phyloP scores from a whole-genome alignment of 192 early-diverging fungal species.

The Piromyces finnis region DNA sequence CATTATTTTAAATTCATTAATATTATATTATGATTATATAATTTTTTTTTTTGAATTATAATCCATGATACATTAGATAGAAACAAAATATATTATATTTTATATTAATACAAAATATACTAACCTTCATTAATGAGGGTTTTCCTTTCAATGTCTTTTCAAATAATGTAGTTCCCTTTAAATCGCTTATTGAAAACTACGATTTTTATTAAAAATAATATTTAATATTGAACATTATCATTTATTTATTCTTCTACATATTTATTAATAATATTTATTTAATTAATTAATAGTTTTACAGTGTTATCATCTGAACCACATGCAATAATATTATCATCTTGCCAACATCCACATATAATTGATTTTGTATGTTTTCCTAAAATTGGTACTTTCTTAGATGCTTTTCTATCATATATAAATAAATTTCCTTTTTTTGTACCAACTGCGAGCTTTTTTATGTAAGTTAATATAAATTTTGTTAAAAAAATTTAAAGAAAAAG shows the following conservation, averaged over 20 bases:
- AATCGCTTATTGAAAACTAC: slow-evolving; percentile 24
- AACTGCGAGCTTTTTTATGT: slow-evolving; percentile 14
- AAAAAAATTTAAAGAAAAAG: too few species aligned
- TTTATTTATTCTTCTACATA: too few species aligned
- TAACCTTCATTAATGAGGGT: slow-evolving; percentile 21
- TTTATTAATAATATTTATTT: too few species aligned
- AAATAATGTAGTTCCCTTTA: slow-evolving; percentile 22
- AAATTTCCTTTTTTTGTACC: slow-evolving; percentile 28
- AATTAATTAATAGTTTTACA: too few species aligned
- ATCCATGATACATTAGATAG: too few species aligned
- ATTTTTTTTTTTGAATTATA: too few species aligned
- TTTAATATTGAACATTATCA: too few species aligned
- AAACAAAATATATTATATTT: too few species aligned
- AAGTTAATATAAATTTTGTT: too few species aligned
- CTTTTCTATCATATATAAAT: slow-evolving; percentile 15
- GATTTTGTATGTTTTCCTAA: slow-evolving; percentile 30
- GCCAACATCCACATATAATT: slow-evolving; percentile 17
- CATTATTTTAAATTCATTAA: background rate
- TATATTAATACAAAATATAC: background rate
- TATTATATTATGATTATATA: too few species aligned
- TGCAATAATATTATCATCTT: slow-evolving; percentile 17
- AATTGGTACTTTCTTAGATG: slow-evolving; percentile 19
- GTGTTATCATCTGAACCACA: slow-evolving; percentile 22
- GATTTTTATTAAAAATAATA: too few species aligned
- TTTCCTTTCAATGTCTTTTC: slow-evolving; percentile 19